A percentile compares a stretch with the other conserved stretches of the same genome.
phyloP scores from a whole-genome alignment of 1,139 yeast species.

The Zygosaccharomyces pseudobailii region DNA sequence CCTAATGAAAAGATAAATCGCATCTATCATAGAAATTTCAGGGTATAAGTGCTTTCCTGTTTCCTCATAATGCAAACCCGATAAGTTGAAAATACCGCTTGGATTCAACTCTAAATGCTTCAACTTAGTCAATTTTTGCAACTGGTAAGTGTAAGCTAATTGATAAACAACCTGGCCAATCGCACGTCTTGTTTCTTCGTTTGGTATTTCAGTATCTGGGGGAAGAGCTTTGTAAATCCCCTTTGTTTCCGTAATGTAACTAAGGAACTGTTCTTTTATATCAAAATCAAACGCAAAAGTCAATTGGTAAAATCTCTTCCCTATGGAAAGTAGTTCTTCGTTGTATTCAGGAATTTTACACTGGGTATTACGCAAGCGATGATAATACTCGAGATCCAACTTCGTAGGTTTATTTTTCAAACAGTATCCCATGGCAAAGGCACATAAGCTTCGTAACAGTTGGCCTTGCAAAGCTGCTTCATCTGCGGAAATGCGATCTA shows the following conservation, averaged over 20 bases:
- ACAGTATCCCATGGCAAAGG: constrained; percentile 44
- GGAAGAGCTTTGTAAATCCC: constrained; percentile 28
- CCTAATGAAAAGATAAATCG: constrained; percentile 33
- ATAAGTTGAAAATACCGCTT: constrained; percentile 32
- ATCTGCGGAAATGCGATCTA: constrained; percentile 38
- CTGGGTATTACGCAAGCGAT: constrained; percentile 9
- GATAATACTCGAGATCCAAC: constrained; percentile 18
- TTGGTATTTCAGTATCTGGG: constrained; percentile 27
- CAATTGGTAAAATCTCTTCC: constrained; percentile 21
- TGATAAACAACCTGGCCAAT: constrained; percentile 37
- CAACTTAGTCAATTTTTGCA: constrained; percentile 27
- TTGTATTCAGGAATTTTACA: constrained; percentile 7
- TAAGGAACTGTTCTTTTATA: constrained; percentile 40
- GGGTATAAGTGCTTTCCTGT: constrained; percentile 13
- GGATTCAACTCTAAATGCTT: constrained; percentile 32
- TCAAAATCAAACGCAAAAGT: constrained; percentile 48
- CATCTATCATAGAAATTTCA: constrained; percentile 22
- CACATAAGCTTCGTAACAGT: constrained; percentile 41
- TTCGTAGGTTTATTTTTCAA: constrained; percentile 28
- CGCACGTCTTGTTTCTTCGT: constrained; percentile 28
- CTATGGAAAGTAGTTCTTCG: constrained; percentile 29
- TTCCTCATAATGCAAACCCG: constrained; percentile 29
- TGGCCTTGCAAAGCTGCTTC: constrained; percentile 48
- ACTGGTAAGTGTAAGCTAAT: constrained; percentile 36
- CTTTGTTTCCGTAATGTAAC: constrained; percentile 25